Percentiles rank a stretch among this genome's conserved stretches.
Evolutionary conservation across 768 basidiomycete species (phyloP).

Genomic region (Amanita rimosa): DNA sequence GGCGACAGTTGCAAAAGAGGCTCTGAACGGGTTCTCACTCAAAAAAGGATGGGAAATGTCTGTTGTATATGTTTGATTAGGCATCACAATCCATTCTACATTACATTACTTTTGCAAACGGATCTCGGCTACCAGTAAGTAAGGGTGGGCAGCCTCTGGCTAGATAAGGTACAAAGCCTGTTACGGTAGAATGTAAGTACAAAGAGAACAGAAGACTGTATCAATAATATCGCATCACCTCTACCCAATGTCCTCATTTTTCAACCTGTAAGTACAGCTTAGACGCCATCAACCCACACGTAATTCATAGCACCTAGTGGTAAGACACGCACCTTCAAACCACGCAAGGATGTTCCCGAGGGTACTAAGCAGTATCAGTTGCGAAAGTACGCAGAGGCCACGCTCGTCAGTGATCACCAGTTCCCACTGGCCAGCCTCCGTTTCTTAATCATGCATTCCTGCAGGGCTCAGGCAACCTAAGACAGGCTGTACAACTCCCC

Average conservation of each 20-base stretch:
- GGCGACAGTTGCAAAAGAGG: slow-evolving; percentile 69
- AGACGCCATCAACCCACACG: background rate
- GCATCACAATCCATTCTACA: background rate
- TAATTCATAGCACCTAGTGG: slow-evolving; percentile 33
- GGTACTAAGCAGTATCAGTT: slow-evolving; percentile 98
- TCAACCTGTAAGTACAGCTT: slow-evolving; percentile 70
- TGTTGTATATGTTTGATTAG: slow-evolving; percentile 49
- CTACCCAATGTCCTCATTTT: slow-evolving; percentile 70
- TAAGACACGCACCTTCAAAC: slow-evolving; percentile 93
- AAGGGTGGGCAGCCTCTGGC: slow-evolving; percentile 69
- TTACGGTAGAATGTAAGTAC: slow-evolving; percentile 62
- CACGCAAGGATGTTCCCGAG: slow-evolving; percentile 88
- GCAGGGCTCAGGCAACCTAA: slow-evolving; percentile 91
- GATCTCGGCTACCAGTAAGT: no score
- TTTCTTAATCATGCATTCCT: background rate
- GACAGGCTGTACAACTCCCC: slow-evolving; percentile 85
- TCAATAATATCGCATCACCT: no score
- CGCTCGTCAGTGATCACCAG: slow-evolving; percentile 44
- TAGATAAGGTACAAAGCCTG: slow-evolving; percentile 13
- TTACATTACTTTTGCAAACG: slow-evolving; percentile 14
- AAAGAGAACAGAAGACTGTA: slow-evolving; percentile 46
- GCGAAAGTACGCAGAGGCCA: slow-evolving; percentile 96
- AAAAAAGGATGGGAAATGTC: slow-evolving; percentile 83
- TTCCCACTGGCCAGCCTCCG: background rate
- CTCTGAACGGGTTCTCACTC: slow-evolving; percentile 75